phyloP scores from a whole-genome alignment of 768 basidiomycete genomes.

The Candolleomyces eurysporus region DNA sequence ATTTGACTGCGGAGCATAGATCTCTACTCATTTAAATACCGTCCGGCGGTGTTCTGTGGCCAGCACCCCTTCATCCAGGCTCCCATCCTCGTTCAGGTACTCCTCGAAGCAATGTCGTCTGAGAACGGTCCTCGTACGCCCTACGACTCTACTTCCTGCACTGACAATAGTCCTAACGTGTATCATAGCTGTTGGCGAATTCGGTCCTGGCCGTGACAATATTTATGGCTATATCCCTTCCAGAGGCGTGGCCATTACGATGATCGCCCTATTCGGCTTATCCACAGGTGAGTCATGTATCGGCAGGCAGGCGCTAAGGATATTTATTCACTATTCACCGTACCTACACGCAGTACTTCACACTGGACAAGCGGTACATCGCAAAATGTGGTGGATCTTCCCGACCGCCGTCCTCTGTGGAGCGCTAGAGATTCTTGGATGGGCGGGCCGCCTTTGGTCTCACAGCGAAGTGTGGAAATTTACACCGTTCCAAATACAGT shows the following conservation, averaged over 20 bases:
- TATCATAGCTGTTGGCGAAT: not conserved
- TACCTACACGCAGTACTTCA: not conserved
- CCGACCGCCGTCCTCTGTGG: slow-evolving; percentile 17
- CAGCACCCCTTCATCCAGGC: too few relatives aligned
- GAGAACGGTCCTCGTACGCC: too few relatives aligned
- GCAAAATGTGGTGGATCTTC: slow-evolving; percentile 18
- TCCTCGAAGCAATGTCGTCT: too few relatives aligned
- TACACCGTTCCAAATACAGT: slow-evolving; percentile 19
- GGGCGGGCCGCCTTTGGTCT: slow-evolving; percentile 19
- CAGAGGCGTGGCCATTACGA: not conserved
- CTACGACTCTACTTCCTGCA: too few relatives aligned
- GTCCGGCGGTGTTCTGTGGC: too few relatives aligned
- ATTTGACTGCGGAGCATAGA: too few relatives aligned
- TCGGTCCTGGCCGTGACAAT: not conserved
- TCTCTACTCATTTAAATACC: too few relatives aligned
- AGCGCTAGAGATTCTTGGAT: slow-evolving; percentile 19
- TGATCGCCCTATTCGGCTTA: not conserved
- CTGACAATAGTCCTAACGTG: too few relatives aligned
- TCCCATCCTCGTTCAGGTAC: too few relatives aligned
- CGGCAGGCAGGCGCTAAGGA: too few relatives aligned
- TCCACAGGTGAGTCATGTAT: not conserved
- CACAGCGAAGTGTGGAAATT: slow-evolving; percentile 7
- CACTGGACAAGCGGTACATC: not conserved
- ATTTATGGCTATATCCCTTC: not conserved
- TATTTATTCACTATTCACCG: not conserved